Evolutionary conservation across 345 rosid genomes (phyloP).

Genomic region (Linum tenue): DNA sequence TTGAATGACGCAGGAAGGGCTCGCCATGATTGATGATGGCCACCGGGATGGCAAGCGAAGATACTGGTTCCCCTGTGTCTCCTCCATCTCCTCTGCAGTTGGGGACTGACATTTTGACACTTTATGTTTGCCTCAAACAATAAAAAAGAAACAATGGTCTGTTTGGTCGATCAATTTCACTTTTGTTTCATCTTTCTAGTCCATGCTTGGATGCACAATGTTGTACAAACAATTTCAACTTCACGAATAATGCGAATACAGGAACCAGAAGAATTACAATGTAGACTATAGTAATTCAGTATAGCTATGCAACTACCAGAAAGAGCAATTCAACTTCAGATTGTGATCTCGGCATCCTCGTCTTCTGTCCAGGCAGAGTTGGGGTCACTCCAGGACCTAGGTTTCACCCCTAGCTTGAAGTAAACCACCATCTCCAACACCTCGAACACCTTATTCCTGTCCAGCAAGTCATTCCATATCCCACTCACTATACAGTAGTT

Average conservation of each 20-base stretch:
- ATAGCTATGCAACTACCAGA: too few relatives aligned
- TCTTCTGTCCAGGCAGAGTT: conserved; percentile 59
- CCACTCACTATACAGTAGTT: conserved; percentile 91
- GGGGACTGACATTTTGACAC: conserved; percentile 38
- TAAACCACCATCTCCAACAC: conserved; percentile 66
- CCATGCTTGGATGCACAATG: not conserved
- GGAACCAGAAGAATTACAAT: too few relatives aligned
- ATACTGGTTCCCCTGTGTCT: conserved; percentile 85
- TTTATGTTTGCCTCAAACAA: too few relatives aligned
- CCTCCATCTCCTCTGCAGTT: conserved; percentile 42
- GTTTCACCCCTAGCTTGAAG: conserved; percentile 50
- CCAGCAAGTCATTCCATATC: conserved; percentile 61
- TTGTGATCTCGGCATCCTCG: not conserved
- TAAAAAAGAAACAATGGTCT: not conserved
- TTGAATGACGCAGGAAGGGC: conserved; percentile 53
- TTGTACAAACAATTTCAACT: too few relatives aligned
- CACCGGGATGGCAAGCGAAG: conserved; percentile 57
- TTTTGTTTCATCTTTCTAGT: not conserved
- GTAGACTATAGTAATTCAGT: too few relatives aligned
- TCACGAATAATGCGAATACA: too few relatives aligned
- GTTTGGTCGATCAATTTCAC: not conserved
- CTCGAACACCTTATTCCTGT: conserved; percentile 50
- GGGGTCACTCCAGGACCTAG: conserved; percentile 82
- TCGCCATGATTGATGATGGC: conserved; percentile 80
- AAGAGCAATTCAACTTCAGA: too few relatives aligned